phyloP scores from a whole-genome alignment of 2,329 filamentous ascomycete species.

The Laburnicola sp. region DNA sequence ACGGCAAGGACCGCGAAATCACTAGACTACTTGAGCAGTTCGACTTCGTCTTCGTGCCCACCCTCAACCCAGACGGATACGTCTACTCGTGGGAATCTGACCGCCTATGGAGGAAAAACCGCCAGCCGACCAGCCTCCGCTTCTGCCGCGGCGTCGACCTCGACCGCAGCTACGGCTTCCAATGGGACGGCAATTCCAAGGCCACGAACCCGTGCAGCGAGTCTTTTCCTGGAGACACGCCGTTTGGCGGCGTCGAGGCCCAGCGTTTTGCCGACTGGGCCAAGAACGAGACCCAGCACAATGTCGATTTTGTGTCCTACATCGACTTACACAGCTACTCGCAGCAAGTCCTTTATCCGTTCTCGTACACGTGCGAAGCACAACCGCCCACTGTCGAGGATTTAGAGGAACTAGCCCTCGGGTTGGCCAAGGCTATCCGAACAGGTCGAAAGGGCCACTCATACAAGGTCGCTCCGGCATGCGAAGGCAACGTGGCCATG shows the following conservation, averaged over 20 bases:
- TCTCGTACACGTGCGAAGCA: conserved; percentile 77
- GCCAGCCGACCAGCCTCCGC: conserved; percentile 77
- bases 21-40: conserved; percentile 80
- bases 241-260: conserved; percentile 84
- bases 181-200: conserved; percentile 72
- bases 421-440: conserved; percentile 85
- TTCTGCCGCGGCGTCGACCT: conserved; percentile 90
- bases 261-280: conserved; percentile 79
- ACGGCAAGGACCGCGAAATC: conserved; percentile 70
- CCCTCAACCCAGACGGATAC: conserved; percentile 91
- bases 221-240: conserved; percentile 78
- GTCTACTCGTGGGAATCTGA: conserved; percentile 92
- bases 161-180: conserved; percentile 81
- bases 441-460: conserved; percentile 73
- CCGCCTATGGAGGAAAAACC: conserved; percentile 91
- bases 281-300: conserved; percentile 70
- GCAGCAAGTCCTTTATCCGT: conserved; percentile 92
- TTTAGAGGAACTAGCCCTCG: conserved; percentile 84
- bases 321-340: conserved; percentile 94
- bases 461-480: conserved; percentile 74
- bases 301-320: conserved; percentile 78
- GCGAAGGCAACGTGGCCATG: conserved; percentile 70
- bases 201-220: conserved; percentile 83
- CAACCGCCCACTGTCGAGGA: conserved; percentile 87
- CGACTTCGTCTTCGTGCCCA: conserved; percentile 86